Conservation (phyloP, 306 rosid genomes). For the Hylodesmum podocarpum region DNA sequence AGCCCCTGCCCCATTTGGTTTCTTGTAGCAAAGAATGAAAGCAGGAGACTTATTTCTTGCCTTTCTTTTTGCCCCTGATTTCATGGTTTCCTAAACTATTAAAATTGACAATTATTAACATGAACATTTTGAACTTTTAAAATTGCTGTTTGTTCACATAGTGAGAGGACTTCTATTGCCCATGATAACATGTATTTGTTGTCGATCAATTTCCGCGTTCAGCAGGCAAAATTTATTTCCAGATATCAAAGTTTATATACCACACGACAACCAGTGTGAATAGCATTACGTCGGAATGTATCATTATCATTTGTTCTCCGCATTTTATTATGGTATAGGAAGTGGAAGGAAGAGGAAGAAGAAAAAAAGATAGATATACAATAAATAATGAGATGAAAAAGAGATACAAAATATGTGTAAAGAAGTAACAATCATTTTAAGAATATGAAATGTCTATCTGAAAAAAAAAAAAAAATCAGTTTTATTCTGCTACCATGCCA, state of each 20-base stretch:
- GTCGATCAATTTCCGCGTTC: background rate
- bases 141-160: background rate
- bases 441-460: no score
- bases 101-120: background rate
- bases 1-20: slow-evolving; percentile 8
- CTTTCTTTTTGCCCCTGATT: background rate
- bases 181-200: background rate
- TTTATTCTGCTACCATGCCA: no score
- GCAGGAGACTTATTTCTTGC: background rate
- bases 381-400: no score
- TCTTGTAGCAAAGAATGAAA: background rate
- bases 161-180: background rate
- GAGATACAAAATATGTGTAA: no score
- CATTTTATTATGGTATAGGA: background rate
- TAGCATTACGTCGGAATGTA: background rate
- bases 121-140: background rate
- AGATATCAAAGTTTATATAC: background rate
- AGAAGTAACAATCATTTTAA: no score
- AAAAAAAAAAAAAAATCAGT: no score
- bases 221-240: background rate
- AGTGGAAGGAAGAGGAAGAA: background rate
- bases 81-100: background rate
- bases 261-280: background rate
- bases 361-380: background rate
- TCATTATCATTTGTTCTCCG: background rate